Evolutionary conservation across 176 grass and related monocot species (phyloP).

Genomic region (Chrysopogon serrulatus): DNA sequence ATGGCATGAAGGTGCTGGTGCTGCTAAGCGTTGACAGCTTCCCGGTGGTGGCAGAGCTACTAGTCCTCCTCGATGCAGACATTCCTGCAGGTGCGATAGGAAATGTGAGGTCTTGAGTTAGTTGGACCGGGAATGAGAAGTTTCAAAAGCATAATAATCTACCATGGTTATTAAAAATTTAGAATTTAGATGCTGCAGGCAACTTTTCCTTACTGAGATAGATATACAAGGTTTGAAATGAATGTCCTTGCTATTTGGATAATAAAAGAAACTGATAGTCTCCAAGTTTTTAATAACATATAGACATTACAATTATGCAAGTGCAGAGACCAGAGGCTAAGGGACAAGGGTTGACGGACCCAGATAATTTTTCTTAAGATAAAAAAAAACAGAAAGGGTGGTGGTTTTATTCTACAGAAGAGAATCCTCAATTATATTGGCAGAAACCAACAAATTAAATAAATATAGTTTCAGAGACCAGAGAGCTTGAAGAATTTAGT

Average conservation of each 20-base stretch:
- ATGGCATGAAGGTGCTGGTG: slow-evolving; percentile 51
- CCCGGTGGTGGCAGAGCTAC: slow-evolving; percentile 48
- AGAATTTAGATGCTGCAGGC: not conserved
- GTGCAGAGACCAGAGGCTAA: not conserved
- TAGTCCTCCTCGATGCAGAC: slow-evolving; percentile 59
- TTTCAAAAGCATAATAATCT: not conserved
- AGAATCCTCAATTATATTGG: not conserved
- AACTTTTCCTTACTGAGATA: not conserved
- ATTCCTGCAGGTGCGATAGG: slow-evolving; percentile 27
- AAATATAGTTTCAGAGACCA: not conserved
- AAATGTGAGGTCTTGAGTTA: not conserved
- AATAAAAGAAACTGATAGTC: not conserved
- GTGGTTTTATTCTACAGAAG: not conserved
- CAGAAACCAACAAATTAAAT: not conserved
- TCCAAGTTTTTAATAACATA: no score
- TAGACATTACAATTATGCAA: no score
- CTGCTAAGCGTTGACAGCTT: slow-evolving; percentile 57
- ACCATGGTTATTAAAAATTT: not conserved
- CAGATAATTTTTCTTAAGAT: not conserved
- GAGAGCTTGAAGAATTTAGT: not conserved
- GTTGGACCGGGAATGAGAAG: not conserved
- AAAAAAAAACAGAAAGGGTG: not conserved
- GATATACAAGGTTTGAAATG: not conserved
- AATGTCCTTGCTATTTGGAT: not conserved
- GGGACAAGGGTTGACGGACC: not conserved